Evolutionary conservation across 345 rosid genomes (phyloP).

Genomic region (Citrus trifoliata): DNA sequence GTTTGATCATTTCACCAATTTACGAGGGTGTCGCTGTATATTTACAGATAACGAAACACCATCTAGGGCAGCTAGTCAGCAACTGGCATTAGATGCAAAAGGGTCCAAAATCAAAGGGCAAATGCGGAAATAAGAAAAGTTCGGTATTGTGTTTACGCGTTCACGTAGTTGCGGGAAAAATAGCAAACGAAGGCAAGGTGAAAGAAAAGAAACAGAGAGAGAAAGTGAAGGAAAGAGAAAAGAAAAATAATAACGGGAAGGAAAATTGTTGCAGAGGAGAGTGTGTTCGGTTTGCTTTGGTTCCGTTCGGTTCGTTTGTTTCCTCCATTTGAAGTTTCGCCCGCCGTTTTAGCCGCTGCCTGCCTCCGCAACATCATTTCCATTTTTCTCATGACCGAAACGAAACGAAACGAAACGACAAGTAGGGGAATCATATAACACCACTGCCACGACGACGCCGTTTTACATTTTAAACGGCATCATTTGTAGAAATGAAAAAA

Average conservation of each 20-base stretch:
- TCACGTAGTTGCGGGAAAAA: constrained; percentile 31
- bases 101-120: constrained; percentile 4
- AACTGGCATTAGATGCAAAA: no score
- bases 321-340: constrained; percentile 11
- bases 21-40: no score
- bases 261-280: constrained; percentile 7
- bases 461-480: neutral
- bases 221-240: constrained; percentile 1
- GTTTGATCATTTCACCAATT: no score
- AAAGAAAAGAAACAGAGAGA: neutral
- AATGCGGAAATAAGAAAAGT: neutral
- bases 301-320: neutral
- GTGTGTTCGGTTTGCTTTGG: neutral
- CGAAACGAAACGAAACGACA: no score
- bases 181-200: neutral
- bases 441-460: neutral
- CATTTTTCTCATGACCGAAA: no score
- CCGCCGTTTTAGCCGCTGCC: constrained; percentile 13
- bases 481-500: no score
- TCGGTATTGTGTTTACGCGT: constrained; percentile 18
- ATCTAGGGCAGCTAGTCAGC: no score
- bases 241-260: neutral
- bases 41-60: no score
- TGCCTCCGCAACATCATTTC: neutral
- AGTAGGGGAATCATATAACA: neutral